Evolutionary conservation across 148 eudicot genomes (phyloP).

Genomic region (Cornus suecica): DNA sequence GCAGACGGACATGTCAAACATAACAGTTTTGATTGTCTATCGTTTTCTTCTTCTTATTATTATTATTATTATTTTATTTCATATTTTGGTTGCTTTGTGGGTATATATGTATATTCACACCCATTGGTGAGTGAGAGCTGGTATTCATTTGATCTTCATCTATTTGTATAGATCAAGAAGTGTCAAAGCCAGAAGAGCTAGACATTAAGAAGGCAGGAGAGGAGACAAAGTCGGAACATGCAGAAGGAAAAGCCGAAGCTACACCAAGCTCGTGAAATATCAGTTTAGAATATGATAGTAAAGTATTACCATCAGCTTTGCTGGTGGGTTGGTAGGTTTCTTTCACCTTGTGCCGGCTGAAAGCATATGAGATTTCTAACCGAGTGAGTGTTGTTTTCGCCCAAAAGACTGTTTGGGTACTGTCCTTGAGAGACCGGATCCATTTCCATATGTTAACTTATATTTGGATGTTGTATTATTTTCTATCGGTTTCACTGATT

Average conservation of each 20-base stretch:
- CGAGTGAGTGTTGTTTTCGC: constrained; percentile 1
- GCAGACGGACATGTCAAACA: not conserved
- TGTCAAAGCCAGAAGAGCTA: constrained; percentile 42
- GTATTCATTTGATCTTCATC: not conserved
- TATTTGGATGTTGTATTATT: constrained; percentile 19
- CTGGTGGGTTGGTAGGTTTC: not conserved
- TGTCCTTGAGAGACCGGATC: not conserved
- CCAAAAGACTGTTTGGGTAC: not conserved
- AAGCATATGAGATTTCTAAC: not conserved
- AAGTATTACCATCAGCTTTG: not conserved
- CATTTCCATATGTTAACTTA: not conserved
- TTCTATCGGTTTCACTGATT: not conserved
- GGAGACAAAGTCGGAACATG: not conserved
- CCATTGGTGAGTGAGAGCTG: too few species aligned
- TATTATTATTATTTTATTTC: too few species aligned
- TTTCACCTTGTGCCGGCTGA: constrained; percentile 4
- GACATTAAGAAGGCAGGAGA: constrained; percentile 21
- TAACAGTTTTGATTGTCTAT: not conserved
- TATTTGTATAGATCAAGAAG: constrained; percentile 43
- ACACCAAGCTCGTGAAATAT: constrained; percentile 19
- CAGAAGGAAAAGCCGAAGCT: constrained; percentile 22
- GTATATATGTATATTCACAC: too few species aligned
- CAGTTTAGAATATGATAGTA: not conserved
- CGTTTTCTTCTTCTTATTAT: not conserved
- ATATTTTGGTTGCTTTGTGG: too few species aligned